These are phyloP conservation scores for Puccinia horiana DNA, from an alignment of 1,284 basidiomycete genomes.

Conservation along the genomic window DNA sequence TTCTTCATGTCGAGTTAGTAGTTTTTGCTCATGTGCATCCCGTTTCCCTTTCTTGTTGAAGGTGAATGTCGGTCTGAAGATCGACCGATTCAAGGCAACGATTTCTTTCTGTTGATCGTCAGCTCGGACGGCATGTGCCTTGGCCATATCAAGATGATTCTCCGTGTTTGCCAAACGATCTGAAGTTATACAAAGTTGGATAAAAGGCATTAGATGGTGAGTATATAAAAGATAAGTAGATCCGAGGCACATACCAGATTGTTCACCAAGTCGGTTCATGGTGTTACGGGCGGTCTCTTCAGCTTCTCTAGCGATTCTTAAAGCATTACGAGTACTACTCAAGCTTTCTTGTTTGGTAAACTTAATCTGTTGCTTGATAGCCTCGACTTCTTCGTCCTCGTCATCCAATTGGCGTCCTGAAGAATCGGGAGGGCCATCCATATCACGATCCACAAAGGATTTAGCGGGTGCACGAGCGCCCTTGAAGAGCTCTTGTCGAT, in stretches of 20 bases:
- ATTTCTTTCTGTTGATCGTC: slow-evolving; percentile 93
- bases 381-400: slow-evolving; percentile 64
- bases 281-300: slow-evolving; percentile 93
- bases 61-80: slow-evolving; percentile 86
- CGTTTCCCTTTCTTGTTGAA: slow-evolving; percentile 92
- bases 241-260: slow-evolving; percentile 72
- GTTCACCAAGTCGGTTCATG: slow-evolving; percentile 81
- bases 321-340: slow-evolving; percentile 84
- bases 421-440: background rate
- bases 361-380: slow-evolving; percentile 88
- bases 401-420: slow-evolving; percentile 18
- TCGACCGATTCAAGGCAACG: slow-evolving; percentile 87
- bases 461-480: slow-evolving; percentile 29
- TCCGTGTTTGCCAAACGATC: slow-evolving; percentile 85
- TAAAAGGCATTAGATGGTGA: background rate
- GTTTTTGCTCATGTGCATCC: slow-evolving; percentile 82
- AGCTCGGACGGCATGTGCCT: slow-evolving; percentile 82
- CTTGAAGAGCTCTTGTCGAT: slow-evolving; percentile 48
- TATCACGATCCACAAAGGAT: slow-evolving; percentile 36
- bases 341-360: slow-evolving; percentile 91
- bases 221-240: background rate
- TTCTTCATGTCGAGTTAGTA: slow-evolving; percentile 82
- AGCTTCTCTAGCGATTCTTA: slow-evolving; percentile 87
- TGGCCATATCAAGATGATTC: slow-evolving; percentile 89
- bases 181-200: slow-evolving; percentile 49